Evolutionary conservation across 805 yeast species (phyloP).

Genomic region (Nakazawaea ernobii): DNA sequence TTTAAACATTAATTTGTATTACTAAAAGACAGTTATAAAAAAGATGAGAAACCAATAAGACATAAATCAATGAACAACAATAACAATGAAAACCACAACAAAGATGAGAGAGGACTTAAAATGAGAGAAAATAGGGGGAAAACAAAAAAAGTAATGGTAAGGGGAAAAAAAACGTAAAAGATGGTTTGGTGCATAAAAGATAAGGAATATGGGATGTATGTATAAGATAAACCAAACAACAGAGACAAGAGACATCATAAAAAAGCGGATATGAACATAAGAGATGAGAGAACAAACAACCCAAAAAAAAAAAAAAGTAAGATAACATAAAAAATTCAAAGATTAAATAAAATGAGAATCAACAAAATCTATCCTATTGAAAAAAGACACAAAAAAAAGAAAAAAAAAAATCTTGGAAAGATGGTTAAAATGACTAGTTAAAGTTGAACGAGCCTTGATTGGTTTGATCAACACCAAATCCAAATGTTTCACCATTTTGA

Average conservation of each 20-base stretch:
- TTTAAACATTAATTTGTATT: too few species aligned
- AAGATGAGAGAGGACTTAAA: not conserved
- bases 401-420: not conserved
- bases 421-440: slow-evolving; percentile 16
- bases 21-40: not conserved
- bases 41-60: not conserved
- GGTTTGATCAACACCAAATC: slow-evolving; percentile 73
- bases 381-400: not conserved
- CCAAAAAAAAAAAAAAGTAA: not conserved
- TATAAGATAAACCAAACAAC: slow-evolving; percentile 1
- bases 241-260: not conserved
- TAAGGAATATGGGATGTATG: slow-evolving; percentile 19
- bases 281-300: not conserved
- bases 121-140: slow-evolving; percentile 1
- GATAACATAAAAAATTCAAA: not conserved
- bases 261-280: not conserved
- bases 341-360: not conserved
- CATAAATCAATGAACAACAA: not conserved
- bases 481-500: slow-evolving; percentile 77
- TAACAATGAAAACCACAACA: not conserved
- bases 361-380: not conserved
- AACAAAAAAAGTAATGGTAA: not conserved
- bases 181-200: slow-evolving; percentile 14
- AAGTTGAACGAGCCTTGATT: slow-evolving; percentile 50
- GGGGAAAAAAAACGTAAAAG: too few species aligned